Evolutionary conservation across 2,329 filamentous ascomycete genomes (phyloP).

Genomic region (Exophiala lecanii-corni): DNA sequence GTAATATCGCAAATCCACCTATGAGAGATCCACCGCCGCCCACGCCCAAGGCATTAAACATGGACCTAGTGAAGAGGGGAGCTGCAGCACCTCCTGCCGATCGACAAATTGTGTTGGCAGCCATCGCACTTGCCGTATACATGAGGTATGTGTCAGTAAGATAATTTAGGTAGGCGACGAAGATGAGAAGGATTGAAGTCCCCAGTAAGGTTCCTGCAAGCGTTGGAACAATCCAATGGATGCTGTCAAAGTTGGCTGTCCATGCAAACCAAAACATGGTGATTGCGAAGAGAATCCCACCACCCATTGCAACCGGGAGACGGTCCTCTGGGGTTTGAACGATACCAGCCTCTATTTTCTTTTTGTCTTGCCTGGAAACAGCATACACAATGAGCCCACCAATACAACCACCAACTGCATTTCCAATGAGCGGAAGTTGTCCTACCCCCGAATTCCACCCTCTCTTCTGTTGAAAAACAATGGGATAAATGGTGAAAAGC

Average conservation of each 20-base stretch:
- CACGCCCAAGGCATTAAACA: slow-evolving; percentile 44
- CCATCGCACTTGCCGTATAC: slow-evolving; percentile 40
- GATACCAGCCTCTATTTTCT: slow-evolving; percentile 18
- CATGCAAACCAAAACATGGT: slow-evolving; percentile 59
- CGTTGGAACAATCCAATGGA: slow-evolving; percentile 46
- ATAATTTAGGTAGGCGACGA: slow-evolving; percentile 40
- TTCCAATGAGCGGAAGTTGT: slow-evolving; percentile 48
- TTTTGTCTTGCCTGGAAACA: slow-evolving; percentile 14
- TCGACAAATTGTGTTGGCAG: slow-evolving; percentile 44
- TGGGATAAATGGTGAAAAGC: slow-evolving; percentile 56
- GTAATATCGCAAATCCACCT: slow-evolving; percentile 42
- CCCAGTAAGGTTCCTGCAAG: slow-evolving; percentile 42
- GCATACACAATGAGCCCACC: slow-evolving; percentile 33
- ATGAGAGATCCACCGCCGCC: slow-evolving; percentile 46
- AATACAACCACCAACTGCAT: slow-evolving; percentile 45
- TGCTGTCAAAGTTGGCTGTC: slow-evolving; percentile 45
- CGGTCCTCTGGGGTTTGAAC: slow-evolving; percentile 35
- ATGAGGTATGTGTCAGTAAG: slow-evolving; percentile 43
- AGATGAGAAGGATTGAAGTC: slow-evolving; percentile 38
- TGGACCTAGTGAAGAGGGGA: slow-evolving; percentile 44
- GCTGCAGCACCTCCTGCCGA: slow-evolving; percentile 45
- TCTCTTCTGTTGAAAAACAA: slow-evolving; percentile 45
- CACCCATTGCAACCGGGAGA: slow-evolving; percentile 47
- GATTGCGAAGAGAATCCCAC: slow-evolving; percentile 50
- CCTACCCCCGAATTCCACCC: slow-evolving; percentile 46